These are phyloP conservation scores for Russula sp. DNA, from an alignment of 768 basidiomycete species.

Conservation along the genomic window DNA sequence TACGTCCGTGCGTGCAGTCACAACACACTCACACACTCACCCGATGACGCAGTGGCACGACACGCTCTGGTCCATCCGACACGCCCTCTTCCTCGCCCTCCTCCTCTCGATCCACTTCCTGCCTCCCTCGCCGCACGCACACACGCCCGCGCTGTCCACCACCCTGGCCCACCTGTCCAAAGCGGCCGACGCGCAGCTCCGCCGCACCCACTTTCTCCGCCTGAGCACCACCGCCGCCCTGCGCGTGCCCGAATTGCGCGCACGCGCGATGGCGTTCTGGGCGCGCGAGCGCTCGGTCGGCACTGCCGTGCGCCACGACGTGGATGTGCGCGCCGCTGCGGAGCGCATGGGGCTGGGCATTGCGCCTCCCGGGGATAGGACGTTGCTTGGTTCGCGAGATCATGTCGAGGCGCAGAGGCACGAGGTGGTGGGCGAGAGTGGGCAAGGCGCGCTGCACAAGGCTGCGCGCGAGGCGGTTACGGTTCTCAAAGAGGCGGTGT, in stretches of 20 bases:
- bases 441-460: conserved; percentile 6
- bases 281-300: conserved; percentile 6
- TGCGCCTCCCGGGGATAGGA: not conserved
- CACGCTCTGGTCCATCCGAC: conserved; percentile 15
- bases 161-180: not conserved
- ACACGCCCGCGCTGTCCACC: not conserved
- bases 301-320: conserved; percentile 8
- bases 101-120: conserved; percentile 13
- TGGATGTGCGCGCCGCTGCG: conserved; percentile 15
- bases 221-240: not conserved
- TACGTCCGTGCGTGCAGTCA: not conserved
- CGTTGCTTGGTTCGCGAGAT: not conserved
- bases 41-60: conserved; percentile 15
- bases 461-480: not conserved
- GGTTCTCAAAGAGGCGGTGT: not conserved
- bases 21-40: too few species aligned
- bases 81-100: conserved; percentile 18
- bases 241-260: conserved; percentile 13
- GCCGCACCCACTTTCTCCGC: conserved; percentile 10
- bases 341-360: conserved; percentile 4
- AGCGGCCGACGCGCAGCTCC: conserved; percentile 7
- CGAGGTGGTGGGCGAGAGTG: not conserved
- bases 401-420: not conserved
- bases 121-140: not conserved
- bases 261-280: conserved; percentile 12